Conservation (phyloP, 768 basidiomycete genomes). For the Panaeolus cyanescens region DNA sequence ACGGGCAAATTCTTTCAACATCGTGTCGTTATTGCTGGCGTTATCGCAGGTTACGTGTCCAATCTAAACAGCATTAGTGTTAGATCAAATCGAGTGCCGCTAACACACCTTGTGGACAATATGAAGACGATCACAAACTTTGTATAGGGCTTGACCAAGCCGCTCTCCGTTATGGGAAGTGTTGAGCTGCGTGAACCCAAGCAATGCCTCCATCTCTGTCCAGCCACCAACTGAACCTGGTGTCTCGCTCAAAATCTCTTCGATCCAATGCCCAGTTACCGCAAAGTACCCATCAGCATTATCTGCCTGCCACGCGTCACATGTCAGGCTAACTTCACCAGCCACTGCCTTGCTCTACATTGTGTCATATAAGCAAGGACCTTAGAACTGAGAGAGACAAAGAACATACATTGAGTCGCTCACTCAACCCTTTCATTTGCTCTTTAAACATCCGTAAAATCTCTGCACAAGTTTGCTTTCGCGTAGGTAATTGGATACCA, state of each 20-base stretch:
- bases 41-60: slow-evolving; percentile 11
- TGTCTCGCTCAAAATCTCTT: slow-evolving; percentile 24
- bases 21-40: slow-evolving; percentile 7
- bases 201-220: slow-evolving; percentile 31
- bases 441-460: slow-evolving; percentile 4
- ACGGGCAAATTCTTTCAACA: slow-evolving; percentile 6
- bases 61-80: neutral
- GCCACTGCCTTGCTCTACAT: slow-evolving; percentile 8
- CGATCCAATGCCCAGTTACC: slow-evolving; percentile 35
- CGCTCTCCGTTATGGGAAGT: slow-evolving; percentile 32
- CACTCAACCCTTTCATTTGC: slow-evolving; percentile 4
- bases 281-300: slow-evolving; percentile 34
- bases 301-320: slow-evolving; percentile 41
- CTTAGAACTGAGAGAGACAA: neutral
- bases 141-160: slow-evolving; percentile 29
- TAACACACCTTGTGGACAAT: slow-evolving; percentile 8
- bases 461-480: neutral
- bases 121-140: slow-evolving; percentile 6
- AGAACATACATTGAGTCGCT: slow-evolving; percentile 5
- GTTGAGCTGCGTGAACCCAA: slow-evolving; percentile 38
- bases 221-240: slow-evolving; percentile 30
- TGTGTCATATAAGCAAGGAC: neutral
- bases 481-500: neutral
- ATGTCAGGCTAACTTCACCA: slow-evolving; percentile 30
- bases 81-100: neutral